Evolutionary conservation across 139 green algal species (phyloP).

Genomic region (Auxenochlorella pyrenoidosa): DNA sequence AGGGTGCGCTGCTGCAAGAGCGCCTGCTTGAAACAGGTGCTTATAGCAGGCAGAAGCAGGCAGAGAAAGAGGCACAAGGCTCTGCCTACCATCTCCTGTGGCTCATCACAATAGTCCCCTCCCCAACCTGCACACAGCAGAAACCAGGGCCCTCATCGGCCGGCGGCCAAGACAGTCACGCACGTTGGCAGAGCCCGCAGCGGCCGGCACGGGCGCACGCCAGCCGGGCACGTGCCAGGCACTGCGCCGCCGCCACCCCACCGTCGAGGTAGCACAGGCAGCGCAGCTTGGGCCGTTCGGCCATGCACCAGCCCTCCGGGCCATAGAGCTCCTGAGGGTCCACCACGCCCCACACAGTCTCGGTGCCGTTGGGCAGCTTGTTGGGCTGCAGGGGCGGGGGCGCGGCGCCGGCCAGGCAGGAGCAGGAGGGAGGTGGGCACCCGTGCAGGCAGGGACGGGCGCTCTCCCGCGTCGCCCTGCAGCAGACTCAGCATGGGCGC

Average conservation of each 20-base stretch:
- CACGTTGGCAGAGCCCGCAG: no score
- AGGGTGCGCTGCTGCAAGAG: not conserved
- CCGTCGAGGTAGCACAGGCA: slow-evolving; percentile 7
- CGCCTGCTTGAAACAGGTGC: no score
- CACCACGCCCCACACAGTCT: not conserved
- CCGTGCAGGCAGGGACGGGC: no score
- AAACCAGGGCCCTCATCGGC: not conserved
- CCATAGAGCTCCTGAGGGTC: slow-evolving; percentile 48
- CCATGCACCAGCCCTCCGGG: slow-evolving; percentile 57
- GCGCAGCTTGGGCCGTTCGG: slow-evolving; percentile 20
- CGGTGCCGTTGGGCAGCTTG: not conserved
- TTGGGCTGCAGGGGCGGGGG: slow-evolving; percentile 3
- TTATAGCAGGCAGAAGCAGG: not conserved
- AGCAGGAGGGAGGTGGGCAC: no score
- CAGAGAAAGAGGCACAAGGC: not conserved
- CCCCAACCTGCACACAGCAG: not conserved
- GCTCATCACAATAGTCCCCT: not conserved
- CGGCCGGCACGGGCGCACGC: not conserved
- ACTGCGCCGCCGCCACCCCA: not conserved
- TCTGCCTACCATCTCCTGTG: not conserved
- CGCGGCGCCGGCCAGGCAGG: no score
- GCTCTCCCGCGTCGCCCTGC: no score
- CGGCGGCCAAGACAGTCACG: no score
- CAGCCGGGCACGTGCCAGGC: not conserved
- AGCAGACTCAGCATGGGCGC: not conserved